Conservation (phyloP, 164 flowering plant genomes). For the Vitis riparia region DNA sequence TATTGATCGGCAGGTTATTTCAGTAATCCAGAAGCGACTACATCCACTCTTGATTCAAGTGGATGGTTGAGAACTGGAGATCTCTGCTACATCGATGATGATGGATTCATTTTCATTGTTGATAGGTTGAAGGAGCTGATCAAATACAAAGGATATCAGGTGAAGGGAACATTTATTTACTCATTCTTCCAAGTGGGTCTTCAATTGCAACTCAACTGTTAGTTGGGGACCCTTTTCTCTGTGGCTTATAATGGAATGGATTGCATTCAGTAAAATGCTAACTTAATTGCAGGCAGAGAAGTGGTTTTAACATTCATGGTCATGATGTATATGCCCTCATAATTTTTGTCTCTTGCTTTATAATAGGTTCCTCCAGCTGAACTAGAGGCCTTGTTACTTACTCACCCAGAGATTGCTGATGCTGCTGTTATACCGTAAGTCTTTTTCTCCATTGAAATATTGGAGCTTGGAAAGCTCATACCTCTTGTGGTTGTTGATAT, state of each 20-base stretch:
- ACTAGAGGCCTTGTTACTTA: conserved; percentile 67
- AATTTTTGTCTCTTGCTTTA: neutral
- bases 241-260: no score
- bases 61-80: conserved; percentile 97
- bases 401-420: conserved; percentile 76
- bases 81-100: conserved; percentile 82
- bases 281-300: no score
- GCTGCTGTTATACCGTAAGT: conserved; percentile 96
- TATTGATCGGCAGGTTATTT: conserved; percentile 62
- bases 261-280: no score
- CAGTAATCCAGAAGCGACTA: conserved; percentile 72
- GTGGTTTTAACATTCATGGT: no score
- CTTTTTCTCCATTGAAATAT: neutral
- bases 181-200: neutral
- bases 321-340: no score
- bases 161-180: conserved; percentile 12
- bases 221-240: no score
- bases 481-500: no score
- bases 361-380: conserved; percentile 93
- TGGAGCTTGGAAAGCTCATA: no score
- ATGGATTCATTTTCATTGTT: conserved; percentile 81
- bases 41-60: conserved; percentile 59
- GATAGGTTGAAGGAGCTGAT: conserved; percentile 94
- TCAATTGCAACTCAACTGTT: neutral
- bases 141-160: conserved; percentile 98